phyloP scores from a whole-genome alignment of 2,329 filamentous ascomycete genomes.

The Penicillium palitans region DNA sequence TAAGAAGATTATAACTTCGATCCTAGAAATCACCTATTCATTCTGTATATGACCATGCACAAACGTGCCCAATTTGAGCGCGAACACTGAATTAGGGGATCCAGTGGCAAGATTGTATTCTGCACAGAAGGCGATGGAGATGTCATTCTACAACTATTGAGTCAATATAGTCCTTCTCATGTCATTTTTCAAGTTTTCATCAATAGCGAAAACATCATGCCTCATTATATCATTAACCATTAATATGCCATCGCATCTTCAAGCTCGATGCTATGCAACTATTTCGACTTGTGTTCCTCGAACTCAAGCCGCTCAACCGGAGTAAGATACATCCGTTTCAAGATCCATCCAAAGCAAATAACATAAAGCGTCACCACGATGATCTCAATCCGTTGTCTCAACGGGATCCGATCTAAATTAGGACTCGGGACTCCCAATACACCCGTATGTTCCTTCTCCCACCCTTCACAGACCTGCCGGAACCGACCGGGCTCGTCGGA shows the following conservation, averaged over 20 bases:
- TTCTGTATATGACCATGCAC: too few species aligned
- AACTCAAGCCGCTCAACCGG: constrained; percentile 10
- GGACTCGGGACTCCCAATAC: not conserved
- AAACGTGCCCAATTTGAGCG: too few species aligned
- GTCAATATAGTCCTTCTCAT: too few species aligned
- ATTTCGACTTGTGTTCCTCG: constrained; percentile 15
- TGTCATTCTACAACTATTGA: too few species aligned
- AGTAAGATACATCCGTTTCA: constrained; percentile 11
- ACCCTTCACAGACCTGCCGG: constrained; percentile 16
- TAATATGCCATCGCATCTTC: not conserved
- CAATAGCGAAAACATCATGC: constrained; percentile 2
- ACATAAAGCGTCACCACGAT: constrained; percentile 11
- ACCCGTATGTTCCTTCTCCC: constrained; percentile 17
- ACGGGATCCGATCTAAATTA: constrained; percentile 12
- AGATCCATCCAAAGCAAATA: constrained; percentile 22
- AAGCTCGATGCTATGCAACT: not conserved
- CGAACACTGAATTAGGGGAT: too few species aligned
- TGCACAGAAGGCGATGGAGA: too few species aligned
- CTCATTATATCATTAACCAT: constrained; percentile 5
- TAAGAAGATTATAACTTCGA: too few species aligned
- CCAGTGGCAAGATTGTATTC: too few species aligned
- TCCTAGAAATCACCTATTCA: too few species aligned
- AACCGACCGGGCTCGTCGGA: constrained; percentile 69
- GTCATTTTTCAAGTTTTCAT: not conserved
- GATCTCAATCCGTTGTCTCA: constrained; percentile 15